Evolutionary conservation across 2,329 filamentous ascomycete genomes (phyloP).

Genomic region (Colletotrichum liaoningense): DNA sequence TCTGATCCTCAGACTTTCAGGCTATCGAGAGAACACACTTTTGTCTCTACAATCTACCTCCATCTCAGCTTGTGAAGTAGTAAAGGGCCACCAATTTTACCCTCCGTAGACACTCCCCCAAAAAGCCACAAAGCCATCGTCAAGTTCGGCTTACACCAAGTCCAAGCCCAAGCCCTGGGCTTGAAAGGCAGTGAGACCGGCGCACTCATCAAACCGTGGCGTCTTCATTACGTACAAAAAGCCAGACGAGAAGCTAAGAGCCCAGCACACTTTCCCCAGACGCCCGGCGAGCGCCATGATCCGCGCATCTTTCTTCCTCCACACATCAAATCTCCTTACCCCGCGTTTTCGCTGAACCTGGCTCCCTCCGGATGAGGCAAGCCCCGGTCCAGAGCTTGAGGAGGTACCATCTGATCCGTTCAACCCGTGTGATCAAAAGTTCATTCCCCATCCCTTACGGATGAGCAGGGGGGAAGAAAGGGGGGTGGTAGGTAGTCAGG

Average conservation of each 20-base stretch:
- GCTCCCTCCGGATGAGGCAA: slow-evolving; percentile 5
- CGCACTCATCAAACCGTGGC: slow-evolving; percentile 5
- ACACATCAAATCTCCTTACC: neutral
- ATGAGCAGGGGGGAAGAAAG: neutral
- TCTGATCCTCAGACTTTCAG: neutral
- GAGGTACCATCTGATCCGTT: slow-evolving; percentile 22
- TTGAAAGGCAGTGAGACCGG: neutral
- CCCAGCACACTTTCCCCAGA: neutral
- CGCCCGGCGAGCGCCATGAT: neutral
- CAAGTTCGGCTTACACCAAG: neutral
- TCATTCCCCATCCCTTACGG: neutral
- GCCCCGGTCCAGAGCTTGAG: neutral
- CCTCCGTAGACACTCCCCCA: neutral
- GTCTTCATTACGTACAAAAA: slow-evolving; percentile 1
- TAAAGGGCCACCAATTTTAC: neutral
- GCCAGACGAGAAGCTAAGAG: neutral
- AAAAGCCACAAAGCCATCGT: slow-evolving; percentile 5
- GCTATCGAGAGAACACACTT: neutral
- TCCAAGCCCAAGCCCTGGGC: neutral
- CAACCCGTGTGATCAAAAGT: slow-evolving; percentile 10
- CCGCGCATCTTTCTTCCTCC: neutral
- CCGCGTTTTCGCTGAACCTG: slow-evolving; percentile 9
- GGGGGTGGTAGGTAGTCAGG: slow-evolving; percentile 16
- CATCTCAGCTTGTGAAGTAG: neutral
- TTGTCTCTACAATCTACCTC: neutral